Base-by-base conservation (phyloP, 441 rosid species). In the Brassica balearica region DNA sequence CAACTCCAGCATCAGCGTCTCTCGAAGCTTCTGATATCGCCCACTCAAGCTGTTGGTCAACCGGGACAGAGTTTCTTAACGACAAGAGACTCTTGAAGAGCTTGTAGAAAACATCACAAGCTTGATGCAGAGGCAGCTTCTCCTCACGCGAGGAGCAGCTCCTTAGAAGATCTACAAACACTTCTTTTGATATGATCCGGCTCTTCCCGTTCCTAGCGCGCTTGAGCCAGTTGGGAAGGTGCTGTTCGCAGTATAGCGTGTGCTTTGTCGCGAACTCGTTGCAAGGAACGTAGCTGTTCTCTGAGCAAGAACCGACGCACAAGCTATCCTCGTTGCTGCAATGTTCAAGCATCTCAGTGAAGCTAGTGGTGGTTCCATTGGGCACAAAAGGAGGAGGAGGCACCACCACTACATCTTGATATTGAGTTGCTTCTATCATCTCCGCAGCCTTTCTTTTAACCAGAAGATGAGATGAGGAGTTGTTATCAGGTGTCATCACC, bases 221-320 rank as follows among this genome's bases (percentile, higher is more conserved):
- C 88, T 93, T 96, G 62, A 96, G 97, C 98, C 99, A 96, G 86
- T 95, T 93, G 19, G 99, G 99, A 78, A 94, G 91, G 84, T 96
- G 99, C 59, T 83, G 88, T 63, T 94, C 95, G 77, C 99, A 96
- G 84, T 96, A 96, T 53, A 92, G 80, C 7, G 93, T 82, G 83
- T 89, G 88, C 68, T 93, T 88, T 73, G 86, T 90, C 8, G 98
- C 92, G 81, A 78, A 84, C 58, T 91, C 98, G 76, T 65, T 79
- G 82, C 97, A 96, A 77, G 80, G 82, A 79, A 74, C 80, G 70
- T 79, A 86, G 69, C 78, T 77, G 80, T 78, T 86, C 4, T 82
- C 74, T 11, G 87, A 77, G 78, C 83, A 86, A 34, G 88, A 86
- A 69, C 98, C 97, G 17, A 96, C 83, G 71, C 98, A 93, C 72